Evolutionary conservation across 768 basidiomycete species (phyloP), one percentile per base, ranked within the genome.

Genomic region (Auricularia auricula-judae): DNA sequence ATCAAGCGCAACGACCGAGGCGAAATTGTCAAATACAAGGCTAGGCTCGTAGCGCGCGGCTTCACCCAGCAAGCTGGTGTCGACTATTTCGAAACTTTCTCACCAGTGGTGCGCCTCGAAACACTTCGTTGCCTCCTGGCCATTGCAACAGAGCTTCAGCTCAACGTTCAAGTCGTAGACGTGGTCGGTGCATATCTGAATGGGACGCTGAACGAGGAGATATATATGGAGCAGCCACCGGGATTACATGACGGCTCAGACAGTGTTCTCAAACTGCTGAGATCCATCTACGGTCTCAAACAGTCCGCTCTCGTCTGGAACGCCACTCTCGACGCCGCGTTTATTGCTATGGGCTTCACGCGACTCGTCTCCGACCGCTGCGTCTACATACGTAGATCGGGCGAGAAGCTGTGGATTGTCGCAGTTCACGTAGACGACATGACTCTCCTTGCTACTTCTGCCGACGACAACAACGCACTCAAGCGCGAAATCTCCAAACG

Each of bases 191-290:
- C 72, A 0, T 76, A 74, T 60, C 68, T 77, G 0, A 72, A 77
- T 53, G 69, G 73, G 0, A 18, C 66, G 0, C 64, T 76, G 0
- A 42, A 72, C 42, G 75, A 76, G 42, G 72, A 76, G 23, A 70
- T 76, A 0, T 76, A 75, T 51, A 75, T 76, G 73, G 47, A 64
- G 0, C 75, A 74, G 35, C 74, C 70, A 0, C 63, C 72, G 4
- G 72, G 73, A 0, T 72, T 67, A 33, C 21, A 53, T 2, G 61
- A 72, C 21, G 44, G 61, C 18, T 7, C 36, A 33, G 65, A 64
- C 29, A 44, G 42, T 21, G 61, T 62, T 4, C 12, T 18, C n/a
- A 4, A 39, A n/a, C n/a, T 35, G 3, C 61, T 62, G 18, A 47
- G 23, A 33, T 44, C 59, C 3, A 36, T 68, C 16, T 68, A 68